Evolutionary conservation across 2,329 filamentous ascomycete species (phyloP).

Genomic region (Aureobasidium leucospermi): DNA sequence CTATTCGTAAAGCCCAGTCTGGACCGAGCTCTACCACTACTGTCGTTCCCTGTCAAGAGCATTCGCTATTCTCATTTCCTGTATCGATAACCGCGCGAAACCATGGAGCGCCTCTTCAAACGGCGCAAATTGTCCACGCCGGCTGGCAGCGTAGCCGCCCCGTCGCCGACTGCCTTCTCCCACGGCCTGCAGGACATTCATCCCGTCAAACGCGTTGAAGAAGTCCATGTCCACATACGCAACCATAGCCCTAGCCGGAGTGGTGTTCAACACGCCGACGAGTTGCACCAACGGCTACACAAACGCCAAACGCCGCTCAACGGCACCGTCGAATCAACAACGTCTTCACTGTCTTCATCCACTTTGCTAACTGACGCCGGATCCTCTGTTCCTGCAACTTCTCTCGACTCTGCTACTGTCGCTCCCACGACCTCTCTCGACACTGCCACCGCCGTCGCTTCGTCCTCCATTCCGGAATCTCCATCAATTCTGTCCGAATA

Average conservation of each 20-base stretch:
- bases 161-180: constrained; percentile 15
- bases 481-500: neutral
- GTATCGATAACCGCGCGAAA: constrained; percentile 5
- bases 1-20: neutral
- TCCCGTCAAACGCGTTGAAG: constrained; percentile 5
- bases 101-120: constrained; percentile 28
- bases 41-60: constrained; percentile 3
- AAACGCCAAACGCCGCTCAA: constrained; percentile 13
- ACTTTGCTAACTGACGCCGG: constrained; percentile 13
- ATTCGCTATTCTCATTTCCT: neutral
- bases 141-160: constrained; percentile 14
- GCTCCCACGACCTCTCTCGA: neutral
- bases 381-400: constrained; percentile 1
- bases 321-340: constrained; percentile 10
- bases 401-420: neutral
- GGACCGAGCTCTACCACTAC: neutral
- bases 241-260: constrained; percentile 6
- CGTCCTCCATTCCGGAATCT: neutral
- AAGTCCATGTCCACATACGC: constrained; percentile 12
- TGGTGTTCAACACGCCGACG: neutral
- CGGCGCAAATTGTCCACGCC: constrained; percentile 22
- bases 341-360: constrained; percentile 12
- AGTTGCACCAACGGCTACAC: constrained; percentile 8
- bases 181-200: constrained; percentile 11
- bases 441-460: neutral